Evolutionary conservation across 176 grass and related monocot species (phyloP), one percentile per base, ranked within the genome.

Genomic region (Lolium multiflorum): DNA sequence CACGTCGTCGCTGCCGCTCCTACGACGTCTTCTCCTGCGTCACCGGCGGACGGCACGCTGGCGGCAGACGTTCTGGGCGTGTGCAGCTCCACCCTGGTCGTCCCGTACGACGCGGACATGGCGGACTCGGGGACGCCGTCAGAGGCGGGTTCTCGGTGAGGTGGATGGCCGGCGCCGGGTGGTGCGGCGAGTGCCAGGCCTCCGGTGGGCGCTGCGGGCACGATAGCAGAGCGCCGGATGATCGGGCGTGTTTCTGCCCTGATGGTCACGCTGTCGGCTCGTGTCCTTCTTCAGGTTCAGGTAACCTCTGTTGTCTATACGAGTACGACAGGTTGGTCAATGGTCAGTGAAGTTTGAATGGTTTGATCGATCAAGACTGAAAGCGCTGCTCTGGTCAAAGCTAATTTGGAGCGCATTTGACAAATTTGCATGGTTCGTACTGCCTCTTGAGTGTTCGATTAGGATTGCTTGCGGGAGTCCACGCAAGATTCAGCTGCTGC

Each of bases 151-250:
- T 92, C 79, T 25, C 69, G 20, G 41, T 83, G 82, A 5, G 18
- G 44, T 92, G 88, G 90, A 88, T 15, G 52, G 74, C 25, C 3
- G 90, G 93, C 12, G 15, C 3, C 1, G 85, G 44, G 66, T 92
- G 90, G 90, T 90, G 90, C 73, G 51, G 59, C 12, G 88, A 83
- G 1, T 94, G 82, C 37, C 3, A 31, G 44, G 5, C 1, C 44
- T 90, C 93, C 1, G 89, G 94, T 16, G 92, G 94, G 16, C 4
- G 14, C 4, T 94, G 94, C 77, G 88, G 94, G 3, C 72, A 74
- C 35, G 78, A 74, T 3, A 0, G 3, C 14, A 77, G 31, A 20
- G 71, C 80, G 21, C 38, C 51, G 37, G 5, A 2, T 21, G 51
- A 86, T 22, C 61, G 50, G 1, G 80, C 81, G 7, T 97, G 94